phyloP scores from a whole-genome alignment of 148 eudicot species.

The Vaccinium myrtillus region DNA sequence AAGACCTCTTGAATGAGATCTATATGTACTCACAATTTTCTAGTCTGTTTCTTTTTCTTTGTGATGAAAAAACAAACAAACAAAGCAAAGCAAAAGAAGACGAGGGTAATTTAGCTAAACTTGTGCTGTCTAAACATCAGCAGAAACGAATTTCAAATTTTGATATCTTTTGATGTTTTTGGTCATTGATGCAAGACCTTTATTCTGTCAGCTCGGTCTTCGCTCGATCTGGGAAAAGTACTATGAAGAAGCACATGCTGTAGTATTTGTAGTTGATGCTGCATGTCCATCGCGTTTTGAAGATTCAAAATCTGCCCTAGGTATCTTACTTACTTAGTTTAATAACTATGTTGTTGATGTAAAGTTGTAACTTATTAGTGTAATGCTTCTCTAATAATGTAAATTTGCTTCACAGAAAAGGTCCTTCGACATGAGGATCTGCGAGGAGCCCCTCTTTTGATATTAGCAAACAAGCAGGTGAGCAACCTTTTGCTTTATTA shows the following conservation, averaged over 20 bases:
- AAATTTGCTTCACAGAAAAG: slow-evolving; percentile 58
- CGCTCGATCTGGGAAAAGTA: slow-evolving; percentile 99
- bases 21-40: neutral
- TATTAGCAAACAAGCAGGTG: slow-evolving; percentile 97
- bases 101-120: neutral
- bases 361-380: neutral
- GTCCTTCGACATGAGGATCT: slow-evolving; percentile 93
- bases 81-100: neutral
- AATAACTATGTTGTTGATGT: neutral
- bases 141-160: neutral
- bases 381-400: slow-evolving; percentile 1
- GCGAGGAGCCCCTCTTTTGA: slow-evolving; percentile 93
- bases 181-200: slow-evolving; percentile 16
- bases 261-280: slow-evolving; percentile 89
- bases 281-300: slow-evolving; percentile 85
- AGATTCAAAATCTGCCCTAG: slow-evolving; percentile 91
- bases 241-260: slow-evolving; percentile 99
- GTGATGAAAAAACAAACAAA: too few relatives aligned
- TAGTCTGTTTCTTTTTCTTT: neutral
- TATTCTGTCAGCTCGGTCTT: slow-evolving; percentile 73
- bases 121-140: neutral
- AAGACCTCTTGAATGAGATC: neutral
- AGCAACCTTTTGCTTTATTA: slow-evolving; percentile 1
- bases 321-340: too few relatives aligned
- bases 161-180: slow-evolving; percentile 10